Percentiles rank a stretch among this genome's conserved stretches.
Conservation (phyloP, 1,284 basidiomycete species). For the Rhodotorula sp. region DNA sequence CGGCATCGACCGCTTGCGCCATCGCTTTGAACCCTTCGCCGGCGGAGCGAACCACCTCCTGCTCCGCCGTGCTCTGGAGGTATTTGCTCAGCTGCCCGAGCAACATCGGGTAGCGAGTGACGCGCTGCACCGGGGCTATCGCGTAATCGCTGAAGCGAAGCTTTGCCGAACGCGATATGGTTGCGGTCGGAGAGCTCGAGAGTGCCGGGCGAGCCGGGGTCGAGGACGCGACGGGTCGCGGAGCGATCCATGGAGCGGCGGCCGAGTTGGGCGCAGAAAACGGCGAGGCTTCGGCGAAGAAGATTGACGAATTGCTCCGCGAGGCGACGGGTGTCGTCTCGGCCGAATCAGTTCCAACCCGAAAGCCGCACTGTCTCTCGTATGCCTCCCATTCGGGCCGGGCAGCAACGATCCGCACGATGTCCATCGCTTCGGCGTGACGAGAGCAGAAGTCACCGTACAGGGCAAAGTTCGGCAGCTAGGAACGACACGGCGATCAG, state of each 20-base stretch:
- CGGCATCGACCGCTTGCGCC: slow-evolving; percentile 36
- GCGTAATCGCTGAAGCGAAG: slow-evolving; percentile 45
- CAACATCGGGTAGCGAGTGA: slow-evolving; percentile 46
- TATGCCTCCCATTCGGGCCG: slow-evolving; percentile 71
- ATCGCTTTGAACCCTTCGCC: slow-evolving; percentile 21
- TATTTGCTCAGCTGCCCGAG: slow-evolving; percentile 43
- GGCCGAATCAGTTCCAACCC: slow-evolving; percentile 27
- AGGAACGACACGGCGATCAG: not conserved
- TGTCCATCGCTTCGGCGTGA: slow-evolving; percentile 71
- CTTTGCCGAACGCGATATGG: slow-evolving; percentile 10
- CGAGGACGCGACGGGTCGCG: slow-evolving; percentile 4
- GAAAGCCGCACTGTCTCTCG: slow-evolving; percentile 63
- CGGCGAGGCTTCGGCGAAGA: slow-evolving; percentile 12
- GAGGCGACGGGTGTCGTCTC: slow-evolving; percentile 22
- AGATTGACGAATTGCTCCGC: slow-evolving; percentile 14
- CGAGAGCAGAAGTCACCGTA: slow-evolving; percentile 82
- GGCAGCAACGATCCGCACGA: slow-evolving; percentile 63
- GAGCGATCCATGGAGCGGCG: not conserved
- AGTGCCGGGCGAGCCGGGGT: not conserved
- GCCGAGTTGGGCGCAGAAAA: slow-evolving; percentile 1
- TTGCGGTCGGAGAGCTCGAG: not conserved
- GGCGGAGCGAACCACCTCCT: not conserved
- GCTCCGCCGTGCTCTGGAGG: slow-evolving; percentile 7
- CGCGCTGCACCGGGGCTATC: slow-evolving; percentile 46
- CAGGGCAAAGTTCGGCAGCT: slow-evolving; percentile 60